Conservation (phyloP, 371 early-diverging fungal genomes). For the Massospora cicadina region DNA sequence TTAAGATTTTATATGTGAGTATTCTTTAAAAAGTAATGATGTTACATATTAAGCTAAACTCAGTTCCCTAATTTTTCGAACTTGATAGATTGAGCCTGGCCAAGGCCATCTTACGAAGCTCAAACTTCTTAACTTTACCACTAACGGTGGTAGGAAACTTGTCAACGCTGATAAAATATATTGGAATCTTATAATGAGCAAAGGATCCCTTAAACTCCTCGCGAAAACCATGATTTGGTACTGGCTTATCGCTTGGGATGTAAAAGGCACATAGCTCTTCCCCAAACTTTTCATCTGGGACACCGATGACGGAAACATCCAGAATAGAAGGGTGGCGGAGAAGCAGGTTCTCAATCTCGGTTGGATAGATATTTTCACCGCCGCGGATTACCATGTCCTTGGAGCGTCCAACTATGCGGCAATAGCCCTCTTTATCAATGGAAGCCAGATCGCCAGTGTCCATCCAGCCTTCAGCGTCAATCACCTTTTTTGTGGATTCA, state of each 20-base stretch:
- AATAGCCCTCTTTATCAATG: slow-evolving; percentile 26
- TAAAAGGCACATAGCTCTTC: slow-evolving; percentile 26
- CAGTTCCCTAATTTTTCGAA: slow-evolving; percentile 12
- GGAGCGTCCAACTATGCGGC: slow-evolving; percentile 30
- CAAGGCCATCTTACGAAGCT: slow-evolving; percentile 18
- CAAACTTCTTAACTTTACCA: slow-evolving; percentile 23
- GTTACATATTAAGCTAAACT: slow-evolving; percentile 2
- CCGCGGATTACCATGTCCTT: slow-evolving; percentile 30
- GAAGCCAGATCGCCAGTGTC: slow-evolving; percentile 28
- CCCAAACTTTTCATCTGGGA: slow-evolving; percentile 21
- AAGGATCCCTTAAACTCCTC: slow-evolving; percentile 17
- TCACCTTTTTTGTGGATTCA: slow-evolving; percentile 21
- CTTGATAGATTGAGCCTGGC: too few species aligned
- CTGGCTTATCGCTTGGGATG: slow-evolving; percentile 13
- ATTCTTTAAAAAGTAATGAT: too few species aligned
- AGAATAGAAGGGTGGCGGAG: slow-evolving; percentile 18
- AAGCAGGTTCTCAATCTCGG: slow-evolving; percentile 23
- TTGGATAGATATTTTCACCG: slow-evolving; percentile 26
- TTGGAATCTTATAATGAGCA: slow-evolving; percentile 23
- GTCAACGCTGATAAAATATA: slow-evolving; percentile 16
- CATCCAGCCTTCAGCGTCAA: slow-evolving; percentile 31
- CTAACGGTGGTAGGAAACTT: slow-evolving; percentile 21
- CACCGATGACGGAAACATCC: slow-evolving; percentile 23
- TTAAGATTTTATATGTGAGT: too few species aligned
- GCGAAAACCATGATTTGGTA: slow-evolving; percentile 10